Percentiles rank a stretch among this genome's conserved stretches.
These are phyloP conservation scores for Xylaria arbuscula DNA, from an alignment of 2,329 filamentous ascomycete genomes.

Conservation along the genomic window DNA sequence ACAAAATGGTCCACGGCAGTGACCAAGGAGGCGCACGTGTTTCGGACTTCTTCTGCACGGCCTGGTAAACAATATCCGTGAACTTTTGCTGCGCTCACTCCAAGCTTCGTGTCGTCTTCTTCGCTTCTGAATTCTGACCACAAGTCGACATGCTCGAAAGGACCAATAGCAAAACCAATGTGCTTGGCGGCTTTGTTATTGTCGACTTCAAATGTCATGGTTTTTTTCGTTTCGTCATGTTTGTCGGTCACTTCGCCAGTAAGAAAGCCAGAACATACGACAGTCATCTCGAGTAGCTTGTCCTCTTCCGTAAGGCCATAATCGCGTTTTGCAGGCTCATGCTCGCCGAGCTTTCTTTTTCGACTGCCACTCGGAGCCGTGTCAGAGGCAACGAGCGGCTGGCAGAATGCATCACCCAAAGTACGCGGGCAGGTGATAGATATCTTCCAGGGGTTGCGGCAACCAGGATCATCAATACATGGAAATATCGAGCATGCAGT, in stretches of 20 bases:
- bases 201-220: constrained; percentile 83
- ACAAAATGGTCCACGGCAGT: constrained; percentile 92
- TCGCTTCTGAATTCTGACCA: constrained; percentile 86
- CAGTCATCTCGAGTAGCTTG: constrained; percentile 86
- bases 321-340: constrained; percentile 53
- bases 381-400: constrained; percentile 55
- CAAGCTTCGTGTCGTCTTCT: constrained; percentile 91
- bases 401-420: constrained; percentile 78
- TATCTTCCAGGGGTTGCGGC: constrained; percentile 87
- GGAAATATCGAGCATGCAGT: constrained; percentile 89
- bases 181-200: constrained; percentile 85
- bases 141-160: constrained; percentile 93
- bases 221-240: constrained; percentile 83
- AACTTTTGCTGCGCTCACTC: constrained; percentile 86
- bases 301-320: constrained; percentile 75
- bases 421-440: constrained; percentile 88
- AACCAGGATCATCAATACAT: constrained; percentile 86
- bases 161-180: constrained; percentile 92
- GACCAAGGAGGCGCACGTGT: constrained; percentile 87
- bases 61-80: constrained; percentile 92
- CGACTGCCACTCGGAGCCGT: constrained; percentile 48
- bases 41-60: constrained; percentile 82
- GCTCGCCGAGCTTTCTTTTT: constrained; percentile 56
- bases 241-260: constrained; percentile 84
- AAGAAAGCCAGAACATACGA: constrained; percentile 90